Evolutionary conservation across 345 rosid genomes (phyloP).

Genomic region (Luvunga scandens): DNA sequence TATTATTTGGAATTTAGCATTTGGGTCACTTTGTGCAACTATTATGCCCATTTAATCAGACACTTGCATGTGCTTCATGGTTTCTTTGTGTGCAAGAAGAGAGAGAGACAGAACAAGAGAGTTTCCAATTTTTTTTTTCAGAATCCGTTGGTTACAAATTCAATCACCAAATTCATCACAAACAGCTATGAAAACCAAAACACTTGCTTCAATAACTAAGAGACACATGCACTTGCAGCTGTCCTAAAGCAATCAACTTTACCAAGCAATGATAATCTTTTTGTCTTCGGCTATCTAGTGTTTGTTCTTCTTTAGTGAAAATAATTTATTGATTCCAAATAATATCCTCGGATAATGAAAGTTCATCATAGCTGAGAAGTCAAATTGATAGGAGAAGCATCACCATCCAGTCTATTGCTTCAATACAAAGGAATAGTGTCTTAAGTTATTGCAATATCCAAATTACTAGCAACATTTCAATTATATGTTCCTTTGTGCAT

Average conservation of each 20-base stretch:
- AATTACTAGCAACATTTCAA: neutral
- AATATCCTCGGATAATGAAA: neutral
- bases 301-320: constrained; percentile 3
- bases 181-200: neutral
- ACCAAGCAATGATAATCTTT: neutral
- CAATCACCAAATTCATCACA: neutral
- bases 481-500: neutral
- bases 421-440: constrained; percentile 11
- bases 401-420: constrained; percentile 21
- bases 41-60: constrained; percentile 11
- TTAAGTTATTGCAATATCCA: neutral
- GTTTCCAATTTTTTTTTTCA: constrained; percentile 1
- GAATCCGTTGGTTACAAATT: constrained; percentile 5
- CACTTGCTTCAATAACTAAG: neutral
- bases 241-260: constrained; percentile 10
- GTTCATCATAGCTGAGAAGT: constrained; percentile 9
- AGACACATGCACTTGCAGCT: neutral
- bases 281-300: neutral
- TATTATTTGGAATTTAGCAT: constrained; percentile 12
- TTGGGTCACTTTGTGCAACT: constrained; percentile 4
- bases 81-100: constrained; percentile 14
- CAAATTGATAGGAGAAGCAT: constrained; percentile 15
- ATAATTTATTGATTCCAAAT: neutral
- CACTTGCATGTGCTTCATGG: constrained; percentile 18
- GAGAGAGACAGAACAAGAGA: neutral